Conservation (phyloP, 768 basidiomycete genomes). For the Amanita fuliginea region DNA sequence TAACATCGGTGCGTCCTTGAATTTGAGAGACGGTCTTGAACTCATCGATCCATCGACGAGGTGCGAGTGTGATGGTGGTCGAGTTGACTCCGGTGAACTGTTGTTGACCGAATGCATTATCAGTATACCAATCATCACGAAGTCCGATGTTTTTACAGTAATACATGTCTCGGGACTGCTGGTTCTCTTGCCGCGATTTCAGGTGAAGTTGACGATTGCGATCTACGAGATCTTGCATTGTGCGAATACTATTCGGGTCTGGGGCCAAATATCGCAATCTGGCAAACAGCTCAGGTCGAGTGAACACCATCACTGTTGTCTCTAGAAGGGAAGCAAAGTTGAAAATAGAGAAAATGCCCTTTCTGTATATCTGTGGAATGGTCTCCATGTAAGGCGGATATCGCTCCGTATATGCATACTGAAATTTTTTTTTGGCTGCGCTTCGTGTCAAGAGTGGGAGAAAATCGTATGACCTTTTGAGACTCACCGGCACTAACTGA, state of each 20-base stretch:
- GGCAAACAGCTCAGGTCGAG: not conserved
- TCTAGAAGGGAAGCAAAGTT: not conserved
- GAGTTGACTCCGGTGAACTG: constrained; percentile 19
- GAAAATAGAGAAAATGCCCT: not conserved
- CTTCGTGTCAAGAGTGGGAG: not conserved
- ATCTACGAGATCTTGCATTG: not conserved
- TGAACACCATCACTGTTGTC: not conserved
- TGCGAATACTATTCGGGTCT: not conserved
- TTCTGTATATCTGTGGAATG: not conserved
- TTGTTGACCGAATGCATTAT: constrained; percentile 19
- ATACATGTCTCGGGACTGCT: constrained; percentile 12
- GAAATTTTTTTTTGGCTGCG: not conserved
- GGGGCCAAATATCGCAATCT: not conserved
- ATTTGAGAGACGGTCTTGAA: constrained; percentile 1
- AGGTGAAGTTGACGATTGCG: not conserved
- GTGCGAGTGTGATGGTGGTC: constrained; percentile 15
- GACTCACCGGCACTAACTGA: not conserved
- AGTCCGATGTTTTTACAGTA: constrained; percentile 16
- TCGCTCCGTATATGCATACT: not conserved
- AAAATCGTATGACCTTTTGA: not conserved
- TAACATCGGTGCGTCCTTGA: not conserved
- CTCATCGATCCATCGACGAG: constrained; percentile 11
- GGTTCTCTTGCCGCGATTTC: not conserved
- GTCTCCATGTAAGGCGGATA: not conserved
- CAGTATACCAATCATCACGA: constrained; percentile 20